Base-by-base conservation (phyloP, 1,284 basidiomycete genomes). In the Afroboletus lepidellus region DNA sequence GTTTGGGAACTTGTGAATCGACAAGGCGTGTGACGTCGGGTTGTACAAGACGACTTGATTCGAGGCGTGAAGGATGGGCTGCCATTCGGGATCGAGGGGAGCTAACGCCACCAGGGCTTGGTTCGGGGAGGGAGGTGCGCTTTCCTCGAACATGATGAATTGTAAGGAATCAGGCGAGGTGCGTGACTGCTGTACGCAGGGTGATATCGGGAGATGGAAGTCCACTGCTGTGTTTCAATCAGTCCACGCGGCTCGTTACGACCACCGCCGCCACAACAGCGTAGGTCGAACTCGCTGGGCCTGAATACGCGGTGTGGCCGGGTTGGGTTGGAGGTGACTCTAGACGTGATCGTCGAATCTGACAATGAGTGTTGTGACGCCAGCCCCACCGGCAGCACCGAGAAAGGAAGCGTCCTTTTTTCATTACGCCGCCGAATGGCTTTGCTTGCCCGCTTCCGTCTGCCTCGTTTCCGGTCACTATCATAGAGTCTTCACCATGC, bases 31-130 rank as follows among this genome's bases (percentile, higher is more conserved):
- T 0, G 89, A 92, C 1, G 81, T 85, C 0, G 92, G 84, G 64
- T 94, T 91, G 72, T 94, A 95, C 18, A 94, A 78, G 25, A 95
- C 92, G 48, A 94, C 84, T 65, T 94, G 91, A 69, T 92, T 89
- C 0, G 89, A 85, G 6, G 83, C 81, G 49, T 88, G 87, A 21
- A 89, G 74, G 55, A 90, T 87, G 5, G 86, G 81, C 48, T 79
- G 84, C 87, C 87, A 90, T 48, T 73, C 71, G 3, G 57, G 64
- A 3, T 60, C 67, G 1, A 44, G 23, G 23, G 64, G 66, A 16
- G 57, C 55, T 7, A 72, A 48, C 0, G 67, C 55, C 18, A 71
- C 56, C 36, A 71, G 55, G 21, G 66, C 69, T 36, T 66, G 61
- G 46, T 57, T 58, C 27, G 68, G 68, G 13, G 66, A 70, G 8